phyloP scores from a whole-genome alignment of 768 basidiomycete genomes.

The Exidia glandulosa region DNA sequence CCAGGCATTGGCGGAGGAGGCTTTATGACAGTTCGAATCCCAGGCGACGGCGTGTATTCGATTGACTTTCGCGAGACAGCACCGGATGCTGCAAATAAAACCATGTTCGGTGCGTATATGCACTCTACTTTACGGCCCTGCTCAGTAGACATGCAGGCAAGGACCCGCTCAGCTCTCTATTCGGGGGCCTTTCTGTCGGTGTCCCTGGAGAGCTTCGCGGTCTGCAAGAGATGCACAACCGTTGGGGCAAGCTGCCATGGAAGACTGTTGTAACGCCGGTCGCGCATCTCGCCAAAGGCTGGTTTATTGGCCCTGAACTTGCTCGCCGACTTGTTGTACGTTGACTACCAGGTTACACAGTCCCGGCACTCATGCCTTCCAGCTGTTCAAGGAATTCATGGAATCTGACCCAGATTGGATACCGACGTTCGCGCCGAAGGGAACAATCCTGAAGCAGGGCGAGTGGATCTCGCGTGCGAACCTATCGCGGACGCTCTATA shows the following conservation, averaged over 20 bases:
- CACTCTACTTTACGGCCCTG: neutral
- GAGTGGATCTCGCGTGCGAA: slow-evolving; percentile 62
- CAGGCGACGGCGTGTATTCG: slow-evolving; percentile 46
- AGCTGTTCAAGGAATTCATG: slow-evolving; percentile 32
- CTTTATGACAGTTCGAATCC: slow-evolving; percentile 73
- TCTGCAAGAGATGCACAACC: slow-evolving; percentile 67
- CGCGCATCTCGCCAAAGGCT: slow-evolving; percentile 62
- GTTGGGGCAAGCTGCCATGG: slow-evolving; percentile 82
- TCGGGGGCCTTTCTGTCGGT: slow-evolving; percentile 79
- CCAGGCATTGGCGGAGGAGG: slow-evolving; percentile 69
- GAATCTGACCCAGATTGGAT: slow-evolving; percentile 62
- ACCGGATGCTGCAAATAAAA: slow-evolving; percentile 55
- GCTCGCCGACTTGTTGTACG: slow-evolving; percentile 59
- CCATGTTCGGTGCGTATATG: slow-evolving; percentile 49
- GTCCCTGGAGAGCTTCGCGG: slow-evolving; percentile 89
- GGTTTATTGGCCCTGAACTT: slow-evolving; percentile 71
- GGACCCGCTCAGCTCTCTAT: slow-evolving; percentile 39
- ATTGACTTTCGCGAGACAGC: slow-evolving; percentile 88
- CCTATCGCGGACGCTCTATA: slow-evolving; percentile 63
- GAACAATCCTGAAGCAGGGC: slow-evolving; percentile 59
- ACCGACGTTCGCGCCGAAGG: slow-evolving; percentile 72
- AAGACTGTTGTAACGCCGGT: slow-evolving; percentile 62
- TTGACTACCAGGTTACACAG: slow-evolving; percentile 2
- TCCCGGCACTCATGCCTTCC: slow-evolving; percentile 15
- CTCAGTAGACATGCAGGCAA: slow-evolving; percentile 8